Evolutionary conservation across 1,284 basidiomycete species (phyloP).

Genomic region (Cerioporus squamosus): DNA sequence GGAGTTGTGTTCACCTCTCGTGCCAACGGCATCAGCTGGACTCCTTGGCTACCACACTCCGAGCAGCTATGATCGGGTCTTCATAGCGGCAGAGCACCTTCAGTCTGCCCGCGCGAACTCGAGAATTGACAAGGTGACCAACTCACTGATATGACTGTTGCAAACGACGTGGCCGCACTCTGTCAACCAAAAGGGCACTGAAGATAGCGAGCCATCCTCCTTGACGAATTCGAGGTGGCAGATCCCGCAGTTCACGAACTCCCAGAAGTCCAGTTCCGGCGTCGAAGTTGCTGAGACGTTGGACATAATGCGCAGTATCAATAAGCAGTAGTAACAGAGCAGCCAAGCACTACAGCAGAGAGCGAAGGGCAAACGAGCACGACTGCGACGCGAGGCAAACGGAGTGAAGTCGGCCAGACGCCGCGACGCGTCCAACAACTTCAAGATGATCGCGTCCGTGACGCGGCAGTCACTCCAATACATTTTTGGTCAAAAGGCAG

Average conservation of each 20-base stretch:
- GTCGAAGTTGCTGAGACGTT: conserved; percentile 14
- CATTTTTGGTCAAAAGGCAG: neutral
- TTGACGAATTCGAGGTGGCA: conserved; percentile 68
- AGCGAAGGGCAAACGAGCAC: too few species aligned
- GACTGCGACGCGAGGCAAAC: too few species aligned
- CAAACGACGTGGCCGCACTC: conserved; percentile 84
- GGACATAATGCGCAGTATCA: conserved; percentile 16
- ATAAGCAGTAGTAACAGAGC: too few species aligned
- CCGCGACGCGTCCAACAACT: neutral
- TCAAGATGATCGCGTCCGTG: neutral
- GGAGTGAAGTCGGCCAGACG: too few species aligned
- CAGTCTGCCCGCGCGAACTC: neutral
- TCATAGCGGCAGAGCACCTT: neutral
- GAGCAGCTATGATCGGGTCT: conserved; percentile 76
- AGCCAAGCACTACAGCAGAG: too few species aligned
- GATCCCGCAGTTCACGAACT: conserved; percentile 69
- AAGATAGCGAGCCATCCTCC: conserved; percentile 49
- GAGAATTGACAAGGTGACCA: neutral
- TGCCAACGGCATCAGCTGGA: conserved; percentile 74
- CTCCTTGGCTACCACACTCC: conserved; percentile 61
- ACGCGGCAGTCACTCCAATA: neutral
- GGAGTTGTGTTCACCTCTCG: conserved; percentile 55
- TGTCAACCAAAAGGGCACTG: conserved; percentile 81
- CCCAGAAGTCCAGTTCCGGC: conserved; percentile 69
- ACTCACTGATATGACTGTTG: conserved; percentile 80